Evolutionary conservation across 306 rosid species (phyloP), one percentile per base, ranked within the genome.

Genomic region (Adenanthera pavonina): DNA sequence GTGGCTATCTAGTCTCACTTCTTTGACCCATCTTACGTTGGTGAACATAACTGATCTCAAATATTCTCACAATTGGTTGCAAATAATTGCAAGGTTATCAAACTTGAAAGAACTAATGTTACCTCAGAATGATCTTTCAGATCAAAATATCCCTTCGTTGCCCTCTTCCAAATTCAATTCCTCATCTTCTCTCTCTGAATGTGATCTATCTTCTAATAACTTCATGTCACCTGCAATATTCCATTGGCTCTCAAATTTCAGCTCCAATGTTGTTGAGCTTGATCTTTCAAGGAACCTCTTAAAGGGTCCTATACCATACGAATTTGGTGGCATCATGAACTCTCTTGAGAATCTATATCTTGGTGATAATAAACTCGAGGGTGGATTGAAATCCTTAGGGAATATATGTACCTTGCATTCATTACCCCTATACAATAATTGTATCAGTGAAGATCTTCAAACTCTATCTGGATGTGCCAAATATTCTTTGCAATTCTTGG

Each of bases 1-100:
- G 33, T 72, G 77, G 77, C 5, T 72, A 0, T 51, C 77, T 35
- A 51, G 16, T 51, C 77, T 72, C 34, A 33, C 77, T 52, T 72
- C 64, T 51, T 49, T 51, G n/a, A 72, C 62, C 16, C 30, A 34
- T 51, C 47, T 72, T 34, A 0, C 0, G 0, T 52, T 72, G 64
- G 40, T 3, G 0, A 0, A 2, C 1, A 8, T 35, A 5, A 49
- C 0, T 6, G 3, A 72, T 52, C 77, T 51, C 34, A 72, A 51
- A 0, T 2, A 52, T 72, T 72, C 77, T 72, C 34, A 72, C 30
- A 52, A 49, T 1, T 72, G 77, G 48, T 4, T 72, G 8, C 77
- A 52, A 16, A 7, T 16, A 9, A 72, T 52, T 52, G 48, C 46
- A 4, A 52, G 15, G 15, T 34, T 72, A 8, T 64, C 77, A 36